phyloP scores from a whole-genome alignment of 2,329 filamentous ascomycete species.

The Juglanconis sp. region DNA sequence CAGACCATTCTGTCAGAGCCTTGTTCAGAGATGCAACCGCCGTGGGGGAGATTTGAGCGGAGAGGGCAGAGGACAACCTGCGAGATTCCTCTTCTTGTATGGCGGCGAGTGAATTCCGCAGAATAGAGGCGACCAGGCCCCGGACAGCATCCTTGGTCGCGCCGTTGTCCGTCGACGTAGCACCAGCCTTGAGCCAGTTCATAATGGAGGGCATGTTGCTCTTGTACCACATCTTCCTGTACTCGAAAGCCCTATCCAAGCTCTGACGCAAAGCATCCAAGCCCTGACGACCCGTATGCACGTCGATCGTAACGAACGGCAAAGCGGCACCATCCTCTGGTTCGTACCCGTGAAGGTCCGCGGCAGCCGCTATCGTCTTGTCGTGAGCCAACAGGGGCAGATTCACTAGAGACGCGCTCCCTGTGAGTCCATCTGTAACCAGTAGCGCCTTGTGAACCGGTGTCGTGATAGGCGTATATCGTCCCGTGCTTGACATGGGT shows the following conservation, averaged over 20 bases:
- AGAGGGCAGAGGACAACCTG: slow-evolving; percentile 31
- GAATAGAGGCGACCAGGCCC: slow-evolving; percentile 63
- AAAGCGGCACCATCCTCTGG: slow-evolving; percentile 32
- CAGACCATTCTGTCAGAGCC: slow-evolving; percentile 69
- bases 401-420: slow-evolving; percentile 53
- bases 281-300: slow-evolving; percentile 58
- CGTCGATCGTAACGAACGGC: slow-evolving; percentile 59
- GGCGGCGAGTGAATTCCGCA: slow-evolving; percentile 50
- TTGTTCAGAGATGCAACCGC: slow-evolving; percentile 49
- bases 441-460: slow-evolving; percentile 82
- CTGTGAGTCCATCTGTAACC: slow-evolving; percentile 69
- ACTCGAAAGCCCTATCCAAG: slow-evolving; percentile 66
- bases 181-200: slow-evolving; percentile 60
- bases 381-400: slow-evolving; percentile 37
- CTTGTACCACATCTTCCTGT: slow-evolving; percentile 70
- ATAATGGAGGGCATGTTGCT: slow-evolving; percentile 66
- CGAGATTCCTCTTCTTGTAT: slow-evolving; percentile 49
- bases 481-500: slow-evolving; percentile 59
- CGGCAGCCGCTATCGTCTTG: slow-evolving; percentile 49
- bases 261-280: slow-evolving; percentile 66
- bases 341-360: slow-evolving; percentile 52
- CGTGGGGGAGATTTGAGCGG: slow-evolving; percentile 31
- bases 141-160: slow-evolving; percentile 64
- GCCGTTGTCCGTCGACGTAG: slow-evolving; percentile 35
- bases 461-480: slow-evolving; percentile 66